Evolutionary conservation across 2,329 filamentous ascomycete genomes (phyloP).

Genomic region (Epichloe aotearoae): DNA sequence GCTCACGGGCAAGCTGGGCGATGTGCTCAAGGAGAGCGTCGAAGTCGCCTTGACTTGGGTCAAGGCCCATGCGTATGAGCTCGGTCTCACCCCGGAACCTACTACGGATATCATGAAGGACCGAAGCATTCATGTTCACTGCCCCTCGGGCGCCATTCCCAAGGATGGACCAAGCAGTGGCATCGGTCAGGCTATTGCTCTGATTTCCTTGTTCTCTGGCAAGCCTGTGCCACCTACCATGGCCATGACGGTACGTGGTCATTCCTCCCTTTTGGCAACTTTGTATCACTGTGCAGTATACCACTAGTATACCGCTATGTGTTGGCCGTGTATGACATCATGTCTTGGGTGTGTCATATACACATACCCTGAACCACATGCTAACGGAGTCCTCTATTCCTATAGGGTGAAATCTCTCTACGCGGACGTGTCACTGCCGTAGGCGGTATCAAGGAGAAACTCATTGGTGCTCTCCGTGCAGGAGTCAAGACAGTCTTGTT

Average conservation of each 20-base stretch:
- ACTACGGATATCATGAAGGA: conserved; percentile 92
- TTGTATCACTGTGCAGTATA: background rate
- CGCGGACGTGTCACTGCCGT: conserved; percentile 86
- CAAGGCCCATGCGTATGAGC: conserved; percentile 84
- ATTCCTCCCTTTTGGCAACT: background rate
- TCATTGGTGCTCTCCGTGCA: conserved; percentile 84
- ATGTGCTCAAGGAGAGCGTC: conserved; percentile 93
- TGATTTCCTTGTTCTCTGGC: conserved; percentile 80
- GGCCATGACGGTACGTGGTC: conserved; percentile 68
- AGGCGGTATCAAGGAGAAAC: conserved; percentile 96
- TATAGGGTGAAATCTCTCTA: conserved; percentile 56
- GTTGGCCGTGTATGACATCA: background rate
- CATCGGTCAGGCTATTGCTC: conserved; percentile 82
- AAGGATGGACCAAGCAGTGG: conserved; percentile 85
- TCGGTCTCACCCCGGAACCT: conserved; percentile 69
- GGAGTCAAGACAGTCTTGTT: conserved; percentile 90
- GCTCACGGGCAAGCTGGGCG: conserved; percentile 88
- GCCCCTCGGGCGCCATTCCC: conserved; percentile 84
- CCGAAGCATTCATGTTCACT: conserved; percentile 89
- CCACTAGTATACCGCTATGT: background rate
- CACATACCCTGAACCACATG: background rate
- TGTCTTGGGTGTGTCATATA: background rate
- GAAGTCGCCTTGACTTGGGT: conserved; percentile 96
- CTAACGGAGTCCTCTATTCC: background rate
- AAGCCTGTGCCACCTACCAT: conserved; percentile 80